Conservation (phyloP, 352 stramenopile species). For the Phytophthora tentaculata region DNA sequence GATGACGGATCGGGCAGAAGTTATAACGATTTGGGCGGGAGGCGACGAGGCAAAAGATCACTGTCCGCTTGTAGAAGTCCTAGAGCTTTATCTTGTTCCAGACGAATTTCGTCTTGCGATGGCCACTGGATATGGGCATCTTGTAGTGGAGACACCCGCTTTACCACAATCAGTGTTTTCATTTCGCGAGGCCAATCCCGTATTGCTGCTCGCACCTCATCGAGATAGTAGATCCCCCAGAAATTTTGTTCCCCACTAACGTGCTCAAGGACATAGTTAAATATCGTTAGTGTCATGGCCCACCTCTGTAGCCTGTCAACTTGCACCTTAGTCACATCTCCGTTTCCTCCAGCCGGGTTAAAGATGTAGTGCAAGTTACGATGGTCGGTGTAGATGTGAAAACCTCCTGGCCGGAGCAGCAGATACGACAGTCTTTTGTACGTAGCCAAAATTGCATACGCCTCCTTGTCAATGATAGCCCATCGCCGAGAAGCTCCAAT, state of each 20-base stretch:
- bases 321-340: background rate
- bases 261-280: background rate
- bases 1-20: too few relatives aligned
- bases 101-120: background rate
- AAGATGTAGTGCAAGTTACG: conserved; percentile 30
- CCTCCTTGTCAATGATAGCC: conserved; percentile 36
- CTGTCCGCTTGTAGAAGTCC: background rate
- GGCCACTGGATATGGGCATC: background rate
- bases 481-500: conserved; percentile 4
- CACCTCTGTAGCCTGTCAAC: background rate
- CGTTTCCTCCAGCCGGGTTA: conserved; percentile 10
- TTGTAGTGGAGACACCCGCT: background rate
- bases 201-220: background rate
- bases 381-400: conserved; percentile 32
- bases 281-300: background rate
- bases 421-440: conserved; percentile 22
- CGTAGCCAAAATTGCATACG: conserved; percentile 14
- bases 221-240: background rate
- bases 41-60: background rate
- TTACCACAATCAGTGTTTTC: background rate
- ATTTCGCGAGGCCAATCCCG: too few relatives aligned
- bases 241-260: background rate
- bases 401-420: conserved; percentile 19
- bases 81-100: background rate
- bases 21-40: too few relatives aligned